Base-by-base conservation (phyloP, 2,329 filamentous ascomycete genomes). In the Nannizzia gypsea region DNA sequence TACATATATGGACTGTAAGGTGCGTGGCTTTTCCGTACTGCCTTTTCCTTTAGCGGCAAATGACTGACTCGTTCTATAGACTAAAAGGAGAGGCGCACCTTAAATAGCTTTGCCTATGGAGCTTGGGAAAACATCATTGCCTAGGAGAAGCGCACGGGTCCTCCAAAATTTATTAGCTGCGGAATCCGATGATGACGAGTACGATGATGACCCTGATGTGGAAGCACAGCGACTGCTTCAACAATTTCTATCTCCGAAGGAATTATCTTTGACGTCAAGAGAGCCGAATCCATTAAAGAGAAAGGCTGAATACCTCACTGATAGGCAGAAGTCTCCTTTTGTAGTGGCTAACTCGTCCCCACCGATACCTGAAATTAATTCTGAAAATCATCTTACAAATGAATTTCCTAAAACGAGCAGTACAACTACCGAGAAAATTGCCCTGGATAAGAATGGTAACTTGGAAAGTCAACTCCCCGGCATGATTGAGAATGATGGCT, bases 221-320 rank as follows among this genome's bases (percentile, higher is more conserved):
- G 67, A 66, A 44, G 64, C 65, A 3, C 59, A 66, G 58, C 56
- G 63, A 8, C 54, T 71, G 15, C 66, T 71, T 17, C 65, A 66
- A 8, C 65, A 64, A 36, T 71, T 71, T 56, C 55, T 64, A 66
- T 59, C 61, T 59, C 24, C 22, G 1, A 28, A n/a, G 4, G 3
- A n/a, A 6, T n/a, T 15, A 13, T 15, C 48, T 6, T 28, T 24
- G 15, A 36, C 48, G 1, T 6, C 17, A 8, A 36, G 22, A 28
- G 26, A n/a, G 13, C 22, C 48, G 15, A 52, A 28, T 31, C 4
- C 22, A 5, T 26, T 52, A n/a, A 52, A 52, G 13, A 26, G 48
- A 15, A 52, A 52, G 26, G 48, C 48, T n/a, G 48, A 31, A 13
- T 46, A 6, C 8, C 42, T 46, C 6, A 13, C 42, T 46, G 42